Conservation (phyloP, 176 grass and related monocot genomes). For the Aegilops umbellulata region DNA sequence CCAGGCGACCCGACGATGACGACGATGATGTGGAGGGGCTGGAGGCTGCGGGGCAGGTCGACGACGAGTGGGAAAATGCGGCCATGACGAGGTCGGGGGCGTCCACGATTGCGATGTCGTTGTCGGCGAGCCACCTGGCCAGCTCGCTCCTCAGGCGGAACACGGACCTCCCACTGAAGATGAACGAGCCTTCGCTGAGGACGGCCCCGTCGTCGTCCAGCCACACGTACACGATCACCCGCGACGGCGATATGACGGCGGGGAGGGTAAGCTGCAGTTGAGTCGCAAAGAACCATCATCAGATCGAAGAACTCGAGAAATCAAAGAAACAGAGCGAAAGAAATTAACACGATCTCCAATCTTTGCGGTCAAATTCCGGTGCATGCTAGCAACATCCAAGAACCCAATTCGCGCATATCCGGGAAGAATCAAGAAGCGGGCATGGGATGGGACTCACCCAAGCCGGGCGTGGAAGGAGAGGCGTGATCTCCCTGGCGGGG, state of each 20-base stretch:
- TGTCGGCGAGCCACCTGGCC: not conserved
- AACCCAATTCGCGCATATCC: too few species aligned
- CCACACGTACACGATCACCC: not conserved
- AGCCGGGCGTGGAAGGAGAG: too few species aligned
- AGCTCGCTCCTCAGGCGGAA: not conserved
- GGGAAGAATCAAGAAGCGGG: too few species aligned
- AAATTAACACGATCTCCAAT: too few species aligned
- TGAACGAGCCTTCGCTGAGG: not conserved
- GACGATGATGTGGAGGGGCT: not conserved
- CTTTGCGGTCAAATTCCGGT: too few species aligned
- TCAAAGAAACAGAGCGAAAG: too few species aligned
- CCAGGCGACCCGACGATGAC: not conserved
- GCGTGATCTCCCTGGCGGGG: not conserved
- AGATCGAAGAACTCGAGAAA: too few species aligned
- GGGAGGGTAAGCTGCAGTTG: not conserved
- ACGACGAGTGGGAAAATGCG: not conserved
- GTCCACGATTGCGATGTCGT: not conserved
- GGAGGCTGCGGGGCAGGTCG: not conserved
- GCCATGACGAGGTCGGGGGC: not conserved
- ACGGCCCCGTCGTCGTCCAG: not conserved
- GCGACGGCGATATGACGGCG: not conserved
- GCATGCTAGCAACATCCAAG: too few species aligned
- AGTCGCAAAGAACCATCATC: not conserved
- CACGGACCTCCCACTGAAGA: not conserved
- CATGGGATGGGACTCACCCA: too few species aligned